These are phyloP conservation scores for Dysphania ambrosioides DNA, from an alignment of 148 eudicot genomes.

Conservation along the genomic window DNA sequence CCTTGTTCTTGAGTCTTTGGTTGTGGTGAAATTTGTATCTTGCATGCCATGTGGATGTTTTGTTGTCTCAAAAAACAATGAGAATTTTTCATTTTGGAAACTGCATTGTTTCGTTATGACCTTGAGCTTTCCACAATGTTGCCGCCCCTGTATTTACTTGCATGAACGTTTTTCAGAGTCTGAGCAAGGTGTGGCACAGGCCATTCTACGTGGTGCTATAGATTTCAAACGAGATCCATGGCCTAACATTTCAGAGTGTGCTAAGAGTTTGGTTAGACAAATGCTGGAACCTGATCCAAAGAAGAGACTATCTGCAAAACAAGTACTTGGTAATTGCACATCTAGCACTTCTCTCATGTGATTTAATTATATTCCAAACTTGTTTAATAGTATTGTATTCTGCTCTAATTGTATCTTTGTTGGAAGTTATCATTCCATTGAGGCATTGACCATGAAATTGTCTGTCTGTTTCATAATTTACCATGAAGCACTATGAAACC, in stretches of 20 bases:
- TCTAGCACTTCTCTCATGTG: background rate
- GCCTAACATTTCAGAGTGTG: conserved; percentile 92
- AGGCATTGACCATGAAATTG: background rate
- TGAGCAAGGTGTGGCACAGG: conserved; percentile 98
- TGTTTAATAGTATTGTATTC: background rate
- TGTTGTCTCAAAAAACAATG: background rate
- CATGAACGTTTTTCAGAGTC: conserved; percentile 51
- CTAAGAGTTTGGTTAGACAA: conserved; percentile 48
- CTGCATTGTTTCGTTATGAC: background rate
- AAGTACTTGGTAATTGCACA: conserved; percentile 40
- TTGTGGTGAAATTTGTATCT: background rate
- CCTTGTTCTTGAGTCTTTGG: conserved; percentile 8
- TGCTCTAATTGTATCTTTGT: background rate
- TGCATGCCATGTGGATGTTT: background rate
- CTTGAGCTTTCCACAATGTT: background rate
- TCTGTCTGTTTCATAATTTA: background rate
- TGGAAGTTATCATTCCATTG: background rate
- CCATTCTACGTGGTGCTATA: conserved; percentile 80
- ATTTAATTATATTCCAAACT: background rate
- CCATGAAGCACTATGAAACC: background rate
- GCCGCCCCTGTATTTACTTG: conserved; percentile 2
- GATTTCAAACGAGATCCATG: conserved; percentile 95
- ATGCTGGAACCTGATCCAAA: conserved; percentile 75
- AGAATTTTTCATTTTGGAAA: background rate
- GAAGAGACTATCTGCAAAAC: conserved; percentile 74